Base-by-base conservation (phyloP, 306 rosid species). In the Canavalia ensiformis region DNA sequence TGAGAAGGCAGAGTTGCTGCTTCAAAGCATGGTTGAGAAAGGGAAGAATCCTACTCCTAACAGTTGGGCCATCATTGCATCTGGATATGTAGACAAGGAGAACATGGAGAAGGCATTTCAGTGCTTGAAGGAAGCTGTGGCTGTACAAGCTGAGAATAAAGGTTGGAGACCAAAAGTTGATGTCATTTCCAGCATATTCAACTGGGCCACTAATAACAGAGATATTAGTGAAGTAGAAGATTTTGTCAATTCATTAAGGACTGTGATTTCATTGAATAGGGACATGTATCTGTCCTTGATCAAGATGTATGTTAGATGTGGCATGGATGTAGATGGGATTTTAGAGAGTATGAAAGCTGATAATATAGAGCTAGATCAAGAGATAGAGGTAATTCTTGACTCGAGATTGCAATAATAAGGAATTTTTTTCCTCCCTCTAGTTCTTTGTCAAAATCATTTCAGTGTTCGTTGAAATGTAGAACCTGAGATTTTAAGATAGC, bases 1-100 rank as follows among this genome's bases (percentile, higher is more conserved):
- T 12, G 92, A 85, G 76, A 87, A 79, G 50, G 92, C 92, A 8
- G 91, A 90, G 81, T 62, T 72, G 47, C 55, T 81, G 76, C 86
- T 91, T 46, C 76, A 0, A 37, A 81, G 74, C 68, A 75, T 88
- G 54, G 76, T 86, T 1, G 49, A 67, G 56, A 82, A 81, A 82
- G 91, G 94, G 73, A 92, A 78, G 86, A 87, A 79, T 63, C 97
- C 95, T 12, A 84, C 76, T 29, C 97, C 95, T 2, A 89, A 91
- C 85, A 89, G 95, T 71, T 92, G 97, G 97, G 58, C 83, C 35
- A 92, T 92, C 49, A 65, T 91, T 51, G 92, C 95, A 44, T 72
- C 88, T 30, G 95, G 91, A 31, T 88, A 88, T 85, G 67, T 85
- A 72, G 88, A 72, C 46, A 87, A 83, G 73, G 84, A 89, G 84